phyloP scores from a whole-genome alignment of 495 filamentous ascomycete species.

The Penicillium lagena region DNA sequence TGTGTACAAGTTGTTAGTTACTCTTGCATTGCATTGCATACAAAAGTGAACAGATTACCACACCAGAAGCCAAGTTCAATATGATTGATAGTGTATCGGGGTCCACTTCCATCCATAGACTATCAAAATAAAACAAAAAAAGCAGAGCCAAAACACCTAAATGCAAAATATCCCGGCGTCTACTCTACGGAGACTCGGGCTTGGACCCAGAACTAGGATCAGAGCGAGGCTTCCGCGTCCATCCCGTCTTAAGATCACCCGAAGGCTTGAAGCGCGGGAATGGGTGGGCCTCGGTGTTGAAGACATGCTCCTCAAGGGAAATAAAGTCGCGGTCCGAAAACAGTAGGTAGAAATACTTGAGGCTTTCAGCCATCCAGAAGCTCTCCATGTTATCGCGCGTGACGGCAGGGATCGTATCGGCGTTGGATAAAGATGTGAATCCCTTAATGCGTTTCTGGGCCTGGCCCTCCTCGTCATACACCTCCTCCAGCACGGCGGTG shows the following conservation, averaged over 20 bases:
- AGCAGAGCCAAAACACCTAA: background rate
- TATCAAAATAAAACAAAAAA: too few relatives aligned
- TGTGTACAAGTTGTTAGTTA: too few relatives aligned
- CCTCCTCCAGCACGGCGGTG: conserved; percentile 63
- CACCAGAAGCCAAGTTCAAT: too few relatives aligned
- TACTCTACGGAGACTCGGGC: too few relatives aligned
- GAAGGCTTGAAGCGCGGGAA: conserved; percentile 79
- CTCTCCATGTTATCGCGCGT: conserved; percentile 84
- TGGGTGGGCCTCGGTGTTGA: conserved; percentile 95
- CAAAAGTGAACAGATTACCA: too few relatives aligned
- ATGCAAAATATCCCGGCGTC: too few relatives aligned
- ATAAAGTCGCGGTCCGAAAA: conserved; percentile 83
- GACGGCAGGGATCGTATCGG: conserved; percentile 57
- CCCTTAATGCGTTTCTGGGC: conserved; percentile 35
- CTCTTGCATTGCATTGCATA: too few relatives aligned
- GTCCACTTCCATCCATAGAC: too few relatives aligned
- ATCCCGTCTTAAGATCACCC: conserved; percentile 77
- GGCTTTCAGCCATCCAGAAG: conserved; percentile 95
- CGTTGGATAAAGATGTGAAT: conserved; percentile 77
- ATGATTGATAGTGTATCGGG: too few relatives aligned
- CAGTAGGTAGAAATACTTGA: conserved; percentile 96
- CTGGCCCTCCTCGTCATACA: background rate
- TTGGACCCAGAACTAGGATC: too few relatives aligned
- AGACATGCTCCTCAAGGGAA: conserved; percentile 76
- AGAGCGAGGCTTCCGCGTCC: conserved; percentile 62